Evolutionary conservation across 345 rosid genomes (phyloP), one percentile per base, ranked within the genome.

Genomic region (Bruguiera gymnorhiza): DNA sequence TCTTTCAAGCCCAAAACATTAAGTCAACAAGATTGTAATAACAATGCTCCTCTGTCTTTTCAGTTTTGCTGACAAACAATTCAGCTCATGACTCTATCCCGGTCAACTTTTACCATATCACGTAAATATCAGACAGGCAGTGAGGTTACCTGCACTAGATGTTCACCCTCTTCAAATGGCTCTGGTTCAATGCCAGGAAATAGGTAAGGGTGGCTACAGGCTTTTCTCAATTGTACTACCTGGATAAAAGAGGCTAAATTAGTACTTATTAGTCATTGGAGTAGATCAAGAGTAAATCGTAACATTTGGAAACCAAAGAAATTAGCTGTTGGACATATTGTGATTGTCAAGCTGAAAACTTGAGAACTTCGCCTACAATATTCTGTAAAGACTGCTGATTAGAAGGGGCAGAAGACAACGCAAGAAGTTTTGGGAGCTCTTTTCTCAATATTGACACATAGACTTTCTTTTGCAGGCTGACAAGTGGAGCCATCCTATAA

Each of bases 121-220:
- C 16, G 55, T 27, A 56, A 56, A 56, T 61, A 52, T 71, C 32
- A 60, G 54, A 70, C 32, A 60, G 50, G 70, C 30, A 65, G 60
- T 21, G 71, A 26, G 31, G 66, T 20, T 81, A 93, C 97, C 98
- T 90, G 91, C 76, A 86, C 86, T 46, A 93, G 88, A 79, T 93
- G 98, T 82, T 92, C 97, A 61, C 92, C 98, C 74, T 90, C 98
- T 86, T 90, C 86, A 66, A 78, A 93, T 63, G 98, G 98, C 78
- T 90, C 97, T 8, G 97, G 92, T 78, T 93, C 97, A 57, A 93
- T 93, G 63, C 98, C 93, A 58, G 92, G 96, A 78, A 93, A 93
- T 71, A 93, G 90, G 76, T 90, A 93, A 73, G 97, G 97, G 75
- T 90, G 98, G 82, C 98, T 90, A 74, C 96, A 90, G 64, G 97